phyloP scores from a whole-genome alignment of 257 asterid species.

The Thymus mandschuricus region DNA sequence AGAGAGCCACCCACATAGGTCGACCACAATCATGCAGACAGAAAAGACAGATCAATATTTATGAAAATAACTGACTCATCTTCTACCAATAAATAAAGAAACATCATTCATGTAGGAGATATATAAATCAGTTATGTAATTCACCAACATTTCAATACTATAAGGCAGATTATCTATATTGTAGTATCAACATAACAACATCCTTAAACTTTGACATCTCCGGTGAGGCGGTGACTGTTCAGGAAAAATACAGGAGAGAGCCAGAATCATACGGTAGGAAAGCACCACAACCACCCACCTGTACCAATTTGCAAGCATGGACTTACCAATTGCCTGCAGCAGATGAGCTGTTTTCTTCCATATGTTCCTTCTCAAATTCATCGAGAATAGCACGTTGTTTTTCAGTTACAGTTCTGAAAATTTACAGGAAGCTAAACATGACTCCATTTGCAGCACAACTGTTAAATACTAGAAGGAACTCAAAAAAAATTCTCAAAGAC shows the following conservation, averaged over 20 bases:
- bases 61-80: constrained; percentile 10
- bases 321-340: no score
- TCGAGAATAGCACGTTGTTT: no score
- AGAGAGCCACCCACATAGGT: constrained; percentile 35
- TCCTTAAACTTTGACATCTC: not conserved
- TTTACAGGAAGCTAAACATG: no score
- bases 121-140: not conserved
- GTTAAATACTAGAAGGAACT: no score
- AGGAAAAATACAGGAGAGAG: not conserved
- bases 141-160: not conserved
- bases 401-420: no score
- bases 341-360: no score
- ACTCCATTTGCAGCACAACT: no score
- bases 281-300: constrained; percentile 70
- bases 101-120: not conserved
- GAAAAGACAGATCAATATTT: not conserved
- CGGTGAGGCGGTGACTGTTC: constrained; percentile 13
- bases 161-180: not conserved
- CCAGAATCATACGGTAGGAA: constrained; percentile 15
- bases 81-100: not conserved
- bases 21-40: constrained; percentile 28
- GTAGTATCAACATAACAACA: not conserved
- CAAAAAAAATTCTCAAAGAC: no score
- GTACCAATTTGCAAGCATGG: no score
- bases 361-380: no score